These are phyloP conservation scores for Ogataea nakhonphanomensis DNA, from an alignment of 805 yeast genomes.

Conservation along the genomic window DNA sequence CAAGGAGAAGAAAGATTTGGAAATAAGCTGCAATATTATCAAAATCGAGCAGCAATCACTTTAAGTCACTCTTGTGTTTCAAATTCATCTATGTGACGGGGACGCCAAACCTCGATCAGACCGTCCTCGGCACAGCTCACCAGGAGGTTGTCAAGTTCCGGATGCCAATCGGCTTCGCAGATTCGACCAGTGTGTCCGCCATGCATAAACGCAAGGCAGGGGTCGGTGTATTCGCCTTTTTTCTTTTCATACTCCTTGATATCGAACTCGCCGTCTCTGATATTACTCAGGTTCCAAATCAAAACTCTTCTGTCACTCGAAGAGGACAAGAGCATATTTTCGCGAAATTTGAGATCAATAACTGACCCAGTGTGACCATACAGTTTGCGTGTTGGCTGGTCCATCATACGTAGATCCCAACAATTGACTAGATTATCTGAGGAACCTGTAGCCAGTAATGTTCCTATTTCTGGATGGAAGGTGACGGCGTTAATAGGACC, in stretches of 20 bases:
- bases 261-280: constrained; percentile 54
- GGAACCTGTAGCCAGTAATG: constrained; percentile 71
- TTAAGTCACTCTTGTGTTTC: constrained; percentile 36
- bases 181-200: constrained; percentile 81
- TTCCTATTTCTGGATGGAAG: constrained; percentile 54
- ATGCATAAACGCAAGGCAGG: constrained; percentile 74
- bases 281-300: constrained; percentile 66
- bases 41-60: constrained; percentile 28
- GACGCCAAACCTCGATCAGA: constrained; percentile 73
- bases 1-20: constrained; percentile 29
- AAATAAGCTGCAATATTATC: constrained; percentile 38
- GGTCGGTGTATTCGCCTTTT: constrained; percentile 58
- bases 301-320: constrained; percentile 66
- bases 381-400: constrained; percentile 57
- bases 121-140: constrained; percentile 75
- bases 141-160: constrained; percentile 51
- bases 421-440: constrained; percentile 69
- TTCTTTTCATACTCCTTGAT: constrained; percentile 53
- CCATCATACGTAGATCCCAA: constrained; percentile 70
- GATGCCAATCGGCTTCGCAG: constrained; percentile 67
- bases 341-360: constrained; percentile 51
- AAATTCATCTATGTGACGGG: constrained; percentile 46
- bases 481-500: constrained; percentile 67
- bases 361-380: constrained; percentile 63
- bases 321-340: constrained; percentile 51